A percentile compares a stretch with the other conserved stretches of the same genome.
phyloP scores from a whole-genome alignment of 2,329 filamentous ascomycete genomes.

The Phyllosticta ampelicida region DNA sequence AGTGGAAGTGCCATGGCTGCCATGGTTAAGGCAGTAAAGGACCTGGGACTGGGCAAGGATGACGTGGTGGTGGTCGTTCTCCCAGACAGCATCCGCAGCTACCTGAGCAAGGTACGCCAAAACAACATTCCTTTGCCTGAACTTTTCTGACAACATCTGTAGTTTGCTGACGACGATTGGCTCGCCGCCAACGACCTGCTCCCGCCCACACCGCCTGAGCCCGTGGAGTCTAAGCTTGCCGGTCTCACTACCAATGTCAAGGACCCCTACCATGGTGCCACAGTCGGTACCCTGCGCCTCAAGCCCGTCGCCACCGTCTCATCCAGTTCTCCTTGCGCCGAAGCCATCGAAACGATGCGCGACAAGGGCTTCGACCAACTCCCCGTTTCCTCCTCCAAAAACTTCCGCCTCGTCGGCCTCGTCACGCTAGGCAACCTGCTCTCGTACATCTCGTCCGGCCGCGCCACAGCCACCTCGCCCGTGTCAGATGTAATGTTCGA shows the following conservation, averaged over 20 bases:
- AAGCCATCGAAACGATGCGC: constrained; percentile 95
- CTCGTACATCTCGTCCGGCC: constrained; percentile 75
- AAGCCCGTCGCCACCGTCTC: constrained; percentile 88
- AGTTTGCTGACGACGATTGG: constrained; percentile 98
- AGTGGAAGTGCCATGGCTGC: constrained; percentile 87
- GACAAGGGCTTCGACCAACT: constrained; percentile 98
- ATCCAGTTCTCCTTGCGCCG: constrained; percentile 59
- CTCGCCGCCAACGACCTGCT: constrained; percentile 91
- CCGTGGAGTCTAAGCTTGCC: constrained; percentile 23
- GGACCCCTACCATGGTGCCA: constrained; percentile 68
- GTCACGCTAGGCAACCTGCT: constrained; percentile 93
- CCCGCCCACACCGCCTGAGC: constrained; percentile 45
- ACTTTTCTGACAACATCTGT: background rate
- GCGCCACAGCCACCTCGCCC: constrained; percentile 60
- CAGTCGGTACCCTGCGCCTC: constrained; percentile 70
- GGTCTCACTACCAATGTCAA: constrained; percentile 29
- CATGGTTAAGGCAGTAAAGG: constrained; percentile 63
- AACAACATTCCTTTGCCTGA: background rate
- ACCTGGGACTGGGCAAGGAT: constrained; percentile 65
- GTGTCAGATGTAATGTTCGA: constrained; percentile 95
- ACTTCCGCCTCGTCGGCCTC: constrained; percentile 67
- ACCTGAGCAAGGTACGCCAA: constrained; percentile 65
- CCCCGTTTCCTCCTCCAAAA: constrained; percentile 65
- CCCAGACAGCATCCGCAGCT: constrained; percentile 93
- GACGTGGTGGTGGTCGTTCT: constrained; percentile 86